Base-by-base conservation (phyloP, 208 protist genomes). In the Acanthamoeba sp. region DNA sequence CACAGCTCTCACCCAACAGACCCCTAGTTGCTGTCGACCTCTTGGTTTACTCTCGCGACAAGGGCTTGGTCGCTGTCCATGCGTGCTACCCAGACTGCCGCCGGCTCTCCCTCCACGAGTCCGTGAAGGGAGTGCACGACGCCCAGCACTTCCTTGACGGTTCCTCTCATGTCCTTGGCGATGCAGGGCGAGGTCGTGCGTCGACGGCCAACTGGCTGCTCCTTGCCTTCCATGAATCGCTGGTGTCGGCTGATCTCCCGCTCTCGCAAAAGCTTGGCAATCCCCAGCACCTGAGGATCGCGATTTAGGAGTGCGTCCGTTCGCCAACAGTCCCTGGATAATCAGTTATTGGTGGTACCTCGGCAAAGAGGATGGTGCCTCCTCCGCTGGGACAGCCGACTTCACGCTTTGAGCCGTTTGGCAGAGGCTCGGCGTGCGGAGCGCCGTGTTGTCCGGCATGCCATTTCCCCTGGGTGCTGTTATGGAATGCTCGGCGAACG, bases 121-220 rank as follows among this genome's bases (percentile, higher is more conserved):
- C 78, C 78, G 45, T 59, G 45, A 12, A 87, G n/a, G 48, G 45
- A 62, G 45, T 87, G 45, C n/a, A 59, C 78, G 16, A 87, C 29
- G 24, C 78, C 78, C 5, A 87, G 29, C 27, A 87, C 78, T 45
- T 87, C 45, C 78, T 87, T 87, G 32, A 87, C 24, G 1, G 38
- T 87, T 4, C 78, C 78, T 5, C 78, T n/a, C 45, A 87, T 3
- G 27, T 87, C 48, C 45, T 87, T 87, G 27, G 78, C 27, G 29
- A 87, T 59, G 78, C 78, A 62, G 20, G 78, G 78, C 45, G 48
- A 7, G n/a, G 78, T 59, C 40, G 57, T 87, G 29, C 78, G 27
- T 36, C 78, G 20, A 16, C 45, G 38, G 1, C 42, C 78, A 0
- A 22, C 36, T 0, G 69, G 34, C 69, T 80, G n/a, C 1, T 14